Base-by-base conservation (phyloP, 2,329 filamentous ascomycete species). In the Cordyceps cateniannulata region DNA sequence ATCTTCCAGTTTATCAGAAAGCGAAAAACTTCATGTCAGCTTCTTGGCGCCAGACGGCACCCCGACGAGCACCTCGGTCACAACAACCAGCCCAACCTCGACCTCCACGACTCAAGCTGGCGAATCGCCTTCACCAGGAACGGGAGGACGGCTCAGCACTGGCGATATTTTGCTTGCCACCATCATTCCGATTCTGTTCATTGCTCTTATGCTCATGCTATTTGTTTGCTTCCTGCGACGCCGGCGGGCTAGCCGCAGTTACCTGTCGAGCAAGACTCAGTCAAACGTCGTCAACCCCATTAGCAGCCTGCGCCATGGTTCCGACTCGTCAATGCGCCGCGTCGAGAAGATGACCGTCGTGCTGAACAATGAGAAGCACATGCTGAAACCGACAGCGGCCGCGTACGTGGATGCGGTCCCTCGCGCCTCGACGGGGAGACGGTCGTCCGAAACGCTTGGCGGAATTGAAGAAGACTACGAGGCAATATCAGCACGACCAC, bases 151-250 rank as follows among this genome's bases (percentile, higher is more conserved):
- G 27, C 50, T 73, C 7, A 70, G 65, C 24, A 75, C 68, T 3
- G 67, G 67, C 24, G 68, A 72, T 3, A 72, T 80, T 24, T 67
- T 81, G 6, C 65, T 80, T 16, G 79, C 77, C 1, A 75, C 77
- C 3, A 71, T 81, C 3, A 68, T 81, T 3, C 78, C 79, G 2
- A 64, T 80, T 16, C 63, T 79, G 1, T 66, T 72, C 22, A 60
- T 76, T 12, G 63, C 72, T 0, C 62, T 76, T 5, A 62, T 73
- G 9, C 63, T 73, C 20, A 66, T 73, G 64, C 62, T 75, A 3
- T 62, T 75, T 6, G 62, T 72, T 24, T 76, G 70, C 62, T 71
- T 72, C 58, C 60, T 73, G 45, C 67, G 69, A 14, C 67, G 74
- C 25, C 72, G 71, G 12, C 68, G 67, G 24, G 66, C 65, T 12